Evolutionary conservation across 306 rosid genomes (phyloP).

Genomic region (Prunus mume): DNA sequence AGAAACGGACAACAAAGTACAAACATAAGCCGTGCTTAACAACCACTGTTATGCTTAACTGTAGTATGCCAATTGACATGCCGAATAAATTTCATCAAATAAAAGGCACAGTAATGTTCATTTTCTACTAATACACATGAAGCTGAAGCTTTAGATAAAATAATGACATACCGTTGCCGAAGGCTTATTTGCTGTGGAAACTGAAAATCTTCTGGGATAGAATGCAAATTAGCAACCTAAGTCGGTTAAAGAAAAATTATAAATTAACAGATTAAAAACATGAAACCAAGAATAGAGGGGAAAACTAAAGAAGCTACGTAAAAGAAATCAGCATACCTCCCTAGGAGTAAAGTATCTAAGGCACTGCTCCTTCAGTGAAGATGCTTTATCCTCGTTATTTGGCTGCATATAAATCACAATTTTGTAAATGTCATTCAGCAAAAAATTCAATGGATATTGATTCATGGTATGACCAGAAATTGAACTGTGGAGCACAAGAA

Average conservation of each 20-base stretch:
- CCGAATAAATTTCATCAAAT: not conserved
- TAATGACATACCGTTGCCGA: conserved; percentile 62
- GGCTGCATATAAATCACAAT: conserved; percentile 47
- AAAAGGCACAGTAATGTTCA: not conserved
- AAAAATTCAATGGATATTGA: not conserved
- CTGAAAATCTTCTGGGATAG: conserved; percentile 71
- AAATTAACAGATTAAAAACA: conserved; percentile 5
- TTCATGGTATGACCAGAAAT: not conserved
- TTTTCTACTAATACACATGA: not conserved
- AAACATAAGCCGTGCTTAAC: conserved; percentile 1
- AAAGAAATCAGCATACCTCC: conserved; percentile 57
- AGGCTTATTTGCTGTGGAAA: conserved; percentile 80
- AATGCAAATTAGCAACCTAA: conserved; percentile 88
- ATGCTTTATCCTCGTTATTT: conserved; percentile 59
- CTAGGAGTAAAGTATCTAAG: conserved; percentile 86
- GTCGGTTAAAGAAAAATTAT: conserved; percentile 8
- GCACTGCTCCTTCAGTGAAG: conserved; percentile 63
- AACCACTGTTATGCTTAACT: not conserved
- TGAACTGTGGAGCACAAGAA: not conserved
- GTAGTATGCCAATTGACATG: not conserved
- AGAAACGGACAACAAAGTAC: conserved; percentile 3
- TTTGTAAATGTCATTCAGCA: conserved; percentile 6
- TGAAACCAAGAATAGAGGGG: conserved; percentile 2
- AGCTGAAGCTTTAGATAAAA: not conserved
- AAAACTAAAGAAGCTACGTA: not conserved